phyloP scores from a whole-genome alignment of 2,329 filamentous ascomycete genomes.

The Parastagonospora nodorum region DNA sequence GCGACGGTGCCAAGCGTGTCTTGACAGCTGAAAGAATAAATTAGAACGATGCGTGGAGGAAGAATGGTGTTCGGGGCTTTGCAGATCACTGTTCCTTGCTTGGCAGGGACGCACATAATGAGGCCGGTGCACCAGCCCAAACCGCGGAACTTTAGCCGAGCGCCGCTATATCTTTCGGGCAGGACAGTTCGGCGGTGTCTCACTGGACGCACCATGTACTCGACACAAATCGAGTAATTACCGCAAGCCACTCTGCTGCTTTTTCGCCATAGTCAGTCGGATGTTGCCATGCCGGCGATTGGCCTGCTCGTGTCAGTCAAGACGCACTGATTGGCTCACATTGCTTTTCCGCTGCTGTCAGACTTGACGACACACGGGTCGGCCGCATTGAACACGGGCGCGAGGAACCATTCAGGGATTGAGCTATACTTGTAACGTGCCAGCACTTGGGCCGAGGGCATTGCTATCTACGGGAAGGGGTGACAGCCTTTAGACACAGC shows the following conservation, averaged over 20 bases:
- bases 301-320: neutral
- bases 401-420: neutral
- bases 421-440: neutral
- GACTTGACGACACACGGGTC: neutral
- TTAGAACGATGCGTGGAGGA: constrained; percentile 22
- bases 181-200: neutral
- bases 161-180: neutral
- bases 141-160: constrained; percentile 3
- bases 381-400: no score
- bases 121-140: constrained; percentile 2
- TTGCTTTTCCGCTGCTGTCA: neutral
- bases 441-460: neutral
- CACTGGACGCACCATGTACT: neutral
- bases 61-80: constrained; percentile 6
- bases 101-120: constrained; percentile 8
- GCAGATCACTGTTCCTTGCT: constrained; percentile 5
- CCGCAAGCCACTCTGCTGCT: neutral
- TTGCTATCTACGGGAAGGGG: neutral
- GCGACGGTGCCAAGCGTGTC: constrained; percentile 14
- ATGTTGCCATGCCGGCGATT: neutral
- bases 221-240: neutral
- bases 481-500: neutral
- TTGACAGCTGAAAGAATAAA: constrained; percentile 21
- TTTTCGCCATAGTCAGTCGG: neutral
- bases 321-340: neutral